phyloP scores from a whole-genome alignment of 1,284 basidiomycete genomes.

The Amylostereum chailletii region DNA sequence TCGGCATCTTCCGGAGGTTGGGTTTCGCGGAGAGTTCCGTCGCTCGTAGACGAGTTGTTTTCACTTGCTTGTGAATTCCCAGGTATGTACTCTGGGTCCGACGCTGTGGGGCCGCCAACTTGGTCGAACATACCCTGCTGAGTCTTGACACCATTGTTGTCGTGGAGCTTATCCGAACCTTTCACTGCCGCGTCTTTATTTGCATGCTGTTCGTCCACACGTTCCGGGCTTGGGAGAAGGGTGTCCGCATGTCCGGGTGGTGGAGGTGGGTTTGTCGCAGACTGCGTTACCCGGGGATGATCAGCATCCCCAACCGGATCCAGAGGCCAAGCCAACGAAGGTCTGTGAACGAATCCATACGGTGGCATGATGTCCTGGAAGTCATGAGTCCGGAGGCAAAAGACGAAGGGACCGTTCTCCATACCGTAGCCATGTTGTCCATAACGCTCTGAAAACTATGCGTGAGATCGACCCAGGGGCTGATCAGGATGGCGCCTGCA shows the following conservation, averaged over 20 bases:
- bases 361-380: slow-evolving; percentile 56
- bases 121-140: slow-evolving; percentile 17
- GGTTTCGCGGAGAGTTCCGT: not conserved
- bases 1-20: slow-evolving; percentile 17
- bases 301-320: slow-evolving; percentile 30
- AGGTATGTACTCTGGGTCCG: not conserved
- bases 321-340: slow-evolving; percentile 48
- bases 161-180: too few relatives aligned
- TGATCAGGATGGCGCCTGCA: slow-evolving; percentile 70
- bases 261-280: slow-evolving; percentile 35
- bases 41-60: not conserved
- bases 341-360: slow-evolving; percentile 53
- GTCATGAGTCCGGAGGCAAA: slow-evolving; percentile 9
- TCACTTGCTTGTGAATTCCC: not conserved
- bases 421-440: slow-evolving; percentile 59
- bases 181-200: slow-evolving; percentile 5
- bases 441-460: slow-evolving; percentile 81
- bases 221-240: slow-evolving; percentile 26
- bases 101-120: slow-evolving; percentile 3
- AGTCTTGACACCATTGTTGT: slow-evolving; percentile 4
- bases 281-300: slow-evolving; percentile 26
- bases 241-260: slow-evolving; percentile 44
- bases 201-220: slow-evolving; percentile 17
- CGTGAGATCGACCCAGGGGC: slow-evolving; percentile 79
- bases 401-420: slow-evolving; percentile 25